These are phyloP conservation scores for Wallacemonas sp. DNA, from an alignment of 208 protist species.

Conservation along the genomic window DNA sequence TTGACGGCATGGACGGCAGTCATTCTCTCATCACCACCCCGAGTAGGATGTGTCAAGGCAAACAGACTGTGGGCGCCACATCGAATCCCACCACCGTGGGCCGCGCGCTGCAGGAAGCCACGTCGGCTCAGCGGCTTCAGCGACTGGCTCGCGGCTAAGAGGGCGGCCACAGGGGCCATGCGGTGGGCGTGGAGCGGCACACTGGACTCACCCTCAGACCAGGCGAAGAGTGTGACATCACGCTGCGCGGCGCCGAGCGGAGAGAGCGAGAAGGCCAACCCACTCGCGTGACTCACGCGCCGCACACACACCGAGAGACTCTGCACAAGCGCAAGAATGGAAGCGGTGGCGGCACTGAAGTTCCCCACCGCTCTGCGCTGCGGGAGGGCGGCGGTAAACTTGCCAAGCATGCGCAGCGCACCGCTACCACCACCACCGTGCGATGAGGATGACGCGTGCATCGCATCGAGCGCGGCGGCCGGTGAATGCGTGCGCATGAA, in stretches of 20 bases:
- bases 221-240: constrained; percentile 24
- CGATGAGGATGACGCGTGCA: neutral
- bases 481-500: constrained; percentile 18
- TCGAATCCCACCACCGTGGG: neutral
- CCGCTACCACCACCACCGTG: constrained; percentile 4
- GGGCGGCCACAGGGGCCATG: neutral
- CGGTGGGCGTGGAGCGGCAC: too few relatives aligned
- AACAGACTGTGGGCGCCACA: constrained; percentile 3
- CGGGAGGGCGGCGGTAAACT: neutral
- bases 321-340: constrained; percentile 18
- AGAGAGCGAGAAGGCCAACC: neutral
- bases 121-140: neutral
- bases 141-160: neutral
- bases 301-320: constrained; percentile 20
- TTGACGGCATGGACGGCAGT: constrained; percentile 5
- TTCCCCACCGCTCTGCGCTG: neutral
- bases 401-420: constrained; percentile 6
- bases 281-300: neutral
- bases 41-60: neutral
- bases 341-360: constrained; percentile 6
- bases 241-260: neutral
- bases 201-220: neutral
- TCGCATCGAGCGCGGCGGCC: neutral
- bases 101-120: neutral
- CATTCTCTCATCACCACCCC: neutral